Conservation (phyloP, 2,329 filamentous ascomycete genomes). For the Hymenotorrendiella dingleyae region DNA sequence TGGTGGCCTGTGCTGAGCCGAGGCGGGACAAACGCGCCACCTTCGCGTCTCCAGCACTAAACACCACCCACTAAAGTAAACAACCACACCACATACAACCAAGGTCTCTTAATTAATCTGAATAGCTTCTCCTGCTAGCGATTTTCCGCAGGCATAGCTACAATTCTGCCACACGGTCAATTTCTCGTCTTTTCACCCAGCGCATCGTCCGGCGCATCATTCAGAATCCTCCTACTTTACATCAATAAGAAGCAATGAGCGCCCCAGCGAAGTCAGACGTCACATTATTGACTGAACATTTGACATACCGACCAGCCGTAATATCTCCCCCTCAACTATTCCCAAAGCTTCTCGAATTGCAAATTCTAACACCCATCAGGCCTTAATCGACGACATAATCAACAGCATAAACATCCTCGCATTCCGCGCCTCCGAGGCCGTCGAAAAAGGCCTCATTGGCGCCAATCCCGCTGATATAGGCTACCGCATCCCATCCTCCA, state of each 20-base stretch:
- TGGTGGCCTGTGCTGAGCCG: too few relatives aligned
- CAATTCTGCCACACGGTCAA: too few relatives aligned
- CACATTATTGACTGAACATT: conserved; percentile 85
- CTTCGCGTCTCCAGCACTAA: too few relatives aligned
- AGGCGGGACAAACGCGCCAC: too few relatives aligned
- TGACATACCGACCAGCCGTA: conserved; percentile 89
- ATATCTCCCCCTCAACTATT: conserved; percentile 31
- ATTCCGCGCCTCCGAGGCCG: conserved; percentile 80
- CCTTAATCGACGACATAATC: conserved; percentile 95
- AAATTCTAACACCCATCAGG: conserved; percentile 44
- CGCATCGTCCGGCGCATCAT: neutral
- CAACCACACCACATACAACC: too few relatives aligned
- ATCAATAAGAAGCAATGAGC: too few relatives aligned
- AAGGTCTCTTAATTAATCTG: too few relatives aligned
- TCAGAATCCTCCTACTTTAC: too few relatives aligned
- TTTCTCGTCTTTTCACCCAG: too few relatives aligned
- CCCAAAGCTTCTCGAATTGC: neutral
- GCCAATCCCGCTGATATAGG: conserved; percentile 72
- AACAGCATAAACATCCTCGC: conserved; percentile 93
- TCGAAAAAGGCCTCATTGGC: conserved; percentile 74
- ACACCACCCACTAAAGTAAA: too few relatives aligned
- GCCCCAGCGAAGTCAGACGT: conserved; percentile 32
- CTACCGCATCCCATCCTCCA: conserved; percentile 54
- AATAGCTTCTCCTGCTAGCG: too few relatives aligned
- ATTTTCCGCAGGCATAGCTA: too few relatives aligned